phyloP scores from a whole-genome alignment of 768 basidiomycete genomes.

The Boletus vermiculosoides region DNA sequence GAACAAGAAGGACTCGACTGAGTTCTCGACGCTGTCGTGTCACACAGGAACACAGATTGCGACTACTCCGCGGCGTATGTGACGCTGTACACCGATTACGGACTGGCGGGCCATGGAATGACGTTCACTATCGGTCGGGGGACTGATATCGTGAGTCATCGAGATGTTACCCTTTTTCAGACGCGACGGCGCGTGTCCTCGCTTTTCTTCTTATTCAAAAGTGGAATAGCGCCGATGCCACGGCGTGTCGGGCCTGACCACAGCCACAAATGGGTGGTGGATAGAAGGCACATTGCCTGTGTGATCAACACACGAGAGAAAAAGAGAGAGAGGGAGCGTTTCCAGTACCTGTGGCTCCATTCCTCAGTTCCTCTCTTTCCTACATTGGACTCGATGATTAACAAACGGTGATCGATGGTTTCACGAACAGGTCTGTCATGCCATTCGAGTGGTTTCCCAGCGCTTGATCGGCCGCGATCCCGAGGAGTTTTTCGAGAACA shows the following conservation, averaged over 20 bases:
- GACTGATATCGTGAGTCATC: constrained; percentile 72
- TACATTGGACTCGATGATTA: neutral
- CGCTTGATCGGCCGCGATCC: constrained; percentile 80
- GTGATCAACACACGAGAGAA: neutral
- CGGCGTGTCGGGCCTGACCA: neutral
- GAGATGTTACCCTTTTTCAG: neutral
- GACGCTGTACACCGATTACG: constrained; percentile 58
- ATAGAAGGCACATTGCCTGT: neutral
- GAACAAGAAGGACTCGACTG: neutral
- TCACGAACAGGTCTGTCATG: constrained; percentile 58
- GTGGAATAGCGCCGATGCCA: neutral
- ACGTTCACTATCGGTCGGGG: constrained; percentile 92
- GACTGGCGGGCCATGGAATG: constrained; percentile 81
- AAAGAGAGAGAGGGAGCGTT: neutral
- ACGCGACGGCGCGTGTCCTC: neutral
- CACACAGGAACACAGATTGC: constrained; percentile 80
- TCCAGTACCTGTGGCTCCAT: neutral
- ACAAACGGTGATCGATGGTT: neutral
- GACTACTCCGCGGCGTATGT: constrained; percentile 94
- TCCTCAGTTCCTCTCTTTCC: neutral
- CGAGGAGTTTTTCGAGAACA: constrained; percentile 79
- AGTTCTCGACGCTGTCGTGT: neutral
- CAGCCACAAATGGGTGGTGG: neutral
- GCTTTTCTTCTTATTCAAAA: neutral
- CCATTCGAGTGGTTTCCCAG: constrained; percentile 74